A percentile compares a stretch with the other conserved stretches of the same genome.
phyloP scores from a whole-genome alignment of 2,329 filamentous ascomycete species.

The Magnaporthiopsis incrustans region DNA sequence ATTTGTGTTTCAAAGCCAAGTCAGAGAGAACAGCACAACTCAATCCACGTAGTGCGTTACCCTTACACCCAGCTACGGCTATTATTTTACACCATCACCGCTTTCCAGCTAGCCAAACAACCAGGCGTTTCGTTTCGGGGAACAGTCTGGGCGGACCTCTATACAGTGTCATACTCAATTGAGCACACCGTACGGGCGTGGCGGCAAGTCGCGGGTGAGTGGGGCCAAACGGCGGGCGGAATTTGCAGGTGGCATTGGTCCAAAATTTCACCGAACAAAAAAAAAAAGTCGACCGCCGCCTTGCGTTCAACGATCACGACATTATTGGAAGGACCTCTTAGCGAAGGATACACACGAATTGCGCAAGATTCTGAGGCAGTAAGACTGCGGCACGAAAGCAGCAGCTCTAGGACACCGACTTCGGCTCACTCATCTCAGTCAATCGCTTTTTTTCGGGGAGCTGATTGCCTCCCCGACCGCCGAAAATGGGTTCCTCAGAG shows the following conservation, averaged over 20 bases:
- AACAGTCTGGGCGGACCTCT: background rate
- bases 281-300: conserved; percentile 3
- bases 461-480: background rate
- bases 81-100: background rate
- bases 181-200: background rate
- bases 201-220: background rate
- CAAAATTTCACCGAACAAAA: conserved; percentile 8
- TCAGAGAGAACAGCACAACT: background rate
- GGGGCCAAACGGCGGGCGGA: background rate
- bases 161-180: background rate
- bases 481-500: conserved; percentile 14
- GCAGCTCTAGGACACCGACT: background rate
- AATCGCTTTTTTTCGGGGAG: background rate
- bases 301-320: background rate
- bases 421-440: background rate
- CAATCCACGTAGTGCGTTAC: background rate
- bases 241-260: background rate
- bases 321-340: background rate
- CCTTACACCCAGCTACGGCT: too few species aligned
- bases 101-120: background rate
- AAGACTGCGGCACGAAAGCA: background rate
- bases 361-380: background rate
- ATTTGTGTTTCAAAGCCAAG: background rate
- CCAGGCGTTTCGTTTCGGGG: background rate
- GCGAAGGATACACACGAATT: background rate